Evolutionary conservation across 2,329 filamentous ascomycete species (phyloP), one percentile per base, ranked within the genome.

Genomic region (Phyllosticta paracitricarpa): DNA sequence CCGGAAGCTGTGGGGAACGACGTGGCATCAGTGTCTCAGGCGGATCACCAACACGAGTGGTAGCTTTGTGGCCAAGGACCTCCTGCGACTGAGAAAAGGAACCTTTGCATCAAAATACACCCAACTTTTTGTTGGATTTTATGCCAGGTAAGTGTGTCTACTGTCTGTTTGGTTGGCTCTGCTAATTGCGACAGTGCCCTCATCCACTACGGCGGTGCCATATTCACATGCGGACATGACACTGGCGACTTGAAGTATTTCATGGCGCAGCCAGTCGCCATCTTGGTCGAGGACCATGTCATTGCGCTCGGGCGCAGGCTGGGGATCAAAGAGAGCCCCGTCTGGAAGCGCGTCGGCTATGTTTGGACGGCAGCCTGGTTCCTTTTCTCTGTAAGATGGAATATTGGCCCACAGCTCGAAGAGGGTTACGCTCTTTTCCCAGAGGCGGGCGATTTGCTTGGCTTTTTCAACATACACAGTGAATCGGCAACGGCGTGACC

Each of bases 281-380:
- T 72, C 14, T 60, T 70, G 55, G n/a, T 69, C 10, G 70, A 72
- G 54, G 70, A 70, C 54, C 69, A 72, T 60, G 30, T 69, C 1
- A 68, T 72, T 17, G 66, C 64, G 5, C 51, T 68, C 6, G 69
- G 66, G 0, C 66, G 67, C 57, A 52, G 51, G 4, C 8, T 67
- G 2, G 69, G 70, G 2, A 48, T 66, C 2, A 63, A 40, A 8
- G 65, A 69, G 7, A 61, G 62, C 0, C 0, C 10, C 9, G 54
- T 58, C 5, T 71, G 69, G 69, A 63, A 67, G 0, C 5, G 63
- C 0, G 28, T 70, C 1, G 70, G 69, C 2, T 65, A 67, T 22
- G 8, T 64, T 0, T 72, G 69, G 69, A 66, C 63, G 24, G n/a
- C 12, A 30, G 30, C 55, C 17, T 56, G 55, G 33, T 19, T 56